A percentile compares a stretch with the other conserved stretches of the same genome.
Evolutionary conservation across 306 rosid genomes (phyloP).

Genomic region (Sicyos edulis): DNA sequence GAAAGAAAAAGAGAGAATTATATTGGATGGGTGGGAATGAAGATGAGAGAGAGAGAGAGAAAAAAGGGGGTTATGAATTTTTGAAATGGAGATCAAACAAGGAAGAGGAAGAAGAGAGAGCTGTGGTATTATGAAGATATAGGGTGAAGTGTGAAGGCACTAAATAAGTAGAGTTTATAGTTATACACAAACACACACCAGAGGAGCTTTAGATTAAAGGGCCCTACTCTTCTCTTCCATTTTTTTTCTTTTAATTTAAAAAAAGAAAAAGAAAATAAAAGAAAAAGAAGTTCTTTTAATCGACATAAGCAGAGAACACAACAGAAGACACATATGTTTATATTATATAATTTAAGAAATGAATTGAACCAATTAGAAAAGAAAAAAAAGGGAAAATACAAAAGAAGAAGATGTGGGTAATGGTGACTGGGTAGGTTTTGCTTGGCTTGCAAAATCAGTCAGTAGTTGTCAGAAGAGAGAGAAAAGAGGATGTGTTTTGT

Average conservation of each 20-base stretch:
- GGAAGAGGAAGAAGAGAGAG: background rate
- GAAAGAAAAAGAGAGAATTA: background rate
- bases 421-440: conserved; percentile 25
- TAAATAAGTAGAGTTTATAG: conserved; percentile 32
- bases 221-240: background rate
- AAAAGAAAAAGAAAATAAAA: background rate
- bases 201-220: background rate
- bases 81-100: conserved; percentile 3
- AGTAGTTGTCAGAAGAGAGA: conserved; percentile 16
- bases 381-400: background rate
- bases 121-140: background rate
- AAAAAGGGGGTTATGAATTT: background rate
- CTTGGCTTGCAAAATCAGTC: background rate
- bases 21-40: background rate
- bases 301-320: conserved; percentile 29
- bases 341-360: background rate
- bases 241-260: background rate
- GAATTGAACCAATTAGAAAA: background rate
- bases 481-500: background rate
- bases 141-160: conserved; percentile 31
- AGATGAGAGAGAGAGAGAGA: conserved; percentile 6
- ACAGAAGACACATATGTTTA: conserved; percentile 21
- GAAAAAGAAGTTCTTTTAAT: conserved; percentile 24
- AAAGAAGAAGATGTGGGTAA: conserved; percentile 2
- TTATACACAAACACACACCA: background rate